Percentiles rank a stretch among this genome's conserved stretches.
Conservation (phyloP, 257 asterid species). For the Nicotiana tomentosiformis region DNA sequence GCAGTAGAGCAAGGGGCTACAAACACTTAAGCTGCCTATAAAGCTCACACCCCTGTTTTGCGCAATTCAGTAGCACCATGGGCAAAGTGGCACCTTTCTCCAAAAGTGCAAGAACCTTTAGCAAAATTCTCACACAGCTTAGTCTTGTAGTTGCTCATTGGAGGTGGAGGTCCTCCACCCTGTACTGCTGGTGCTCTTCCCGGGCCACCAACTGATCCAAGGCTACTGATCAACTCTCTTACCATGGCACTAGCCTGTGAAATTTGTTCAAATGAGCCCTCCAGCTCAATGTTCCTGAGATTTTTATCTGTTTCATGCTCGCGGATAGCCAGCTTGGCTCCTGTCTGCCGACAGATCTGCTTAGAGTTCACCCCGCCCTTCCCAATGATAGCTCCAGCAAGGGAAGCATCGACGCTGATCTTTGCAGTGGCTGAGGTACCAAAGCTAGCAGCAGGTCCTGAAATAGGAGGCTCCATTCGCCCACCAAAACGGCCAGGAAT, state of each 20-base stretch:
- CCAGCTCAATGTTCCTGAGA: constrained; percentile 78
- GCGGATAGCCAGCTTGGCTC: constrained; percentile 62
- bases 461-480: constrained; percentile 38
- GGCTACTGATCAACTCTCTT: constrained; percentile 53
- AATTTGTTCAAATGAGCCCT: constrained; percentile 79
- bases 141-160: constrained; percentile 60
- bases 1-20: background rate
- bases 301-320: constrained; percentile 73
- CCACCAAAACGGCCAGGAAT: constrained; percentile 39
- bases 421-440: constrained; percentile 80
- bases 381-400: constrained; percentile 89
- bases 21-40: background rate
- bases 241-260: constrained; percentile 75
- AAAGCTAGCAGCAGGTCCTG: constrained; percentile 57
- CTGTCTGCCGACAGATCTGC: constrained; percentile 82
- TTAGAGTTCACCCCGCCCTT: constrained; percentile 88
- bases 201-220: constrained; percentile 34
- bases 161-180: constrained; percentile 46
- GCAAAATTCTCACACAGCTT: constrained; percentile 74
- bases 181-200: constrained; percentile 26
- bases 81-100: constrained; percentile 89
- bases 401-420: constrained; percentile 75
- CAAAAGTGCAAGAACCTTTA: constrained; percentile 87
- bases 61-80: constrained; percentile 84
- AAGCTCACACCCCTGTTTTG: constrained; percentile 35